Evolutionary conservation across 2,329 filamentous ascomycete species (phyloP).

Genomic region (Aspergillus latus): DNA sequence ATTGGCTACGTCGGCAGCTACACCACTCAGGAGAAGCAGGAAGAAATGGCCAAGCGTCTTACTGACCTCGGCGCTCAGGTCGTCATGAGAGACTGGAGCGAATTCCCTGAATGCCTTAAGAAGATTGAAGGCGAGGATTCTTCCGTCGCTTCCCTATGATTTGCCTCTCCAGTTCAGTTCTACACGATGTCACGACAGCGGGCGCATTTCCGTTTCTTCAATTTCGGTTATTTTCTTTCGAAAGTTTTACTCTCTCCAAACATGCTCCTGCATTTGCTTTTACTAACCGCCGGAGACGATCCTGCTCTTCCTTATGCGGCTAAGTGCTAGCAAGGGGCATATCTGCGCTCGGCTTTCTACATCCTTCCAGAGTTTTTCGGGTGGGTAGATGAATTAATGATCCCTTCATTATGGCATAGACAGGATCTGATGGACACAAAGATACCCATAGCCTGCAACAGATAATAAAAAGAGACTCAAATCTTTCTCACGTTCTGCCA

Average conservation of each 20-base stretch:
- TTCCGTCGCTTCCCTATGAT: constrained; percentile 5
- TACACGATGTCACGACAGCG: constrained; percentile 36
- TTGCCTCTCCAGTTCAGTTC: neutral
- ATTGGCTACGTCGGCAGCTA: constrained; percentile 87
- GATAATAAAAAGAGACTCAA: constrained; percentile 12
- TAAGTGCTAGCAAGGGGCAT: neutral
- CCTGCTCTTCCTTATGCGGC: neutral
- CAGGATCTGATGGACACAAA: constrained; percentile 14
- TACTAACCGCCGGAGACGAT: neutral
- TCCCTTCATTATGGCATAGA: constrained; percentile 19
- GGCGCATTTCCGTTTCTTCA: constrained; percentile 23
- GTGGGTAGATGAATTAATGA: constrained; percentile 20
- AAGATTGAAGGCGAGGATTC: constrained; percentile 37
- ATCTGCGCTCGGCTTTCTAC: constrained; percentile 4
- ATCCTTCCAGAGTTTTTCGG: constrained; percentile 3
- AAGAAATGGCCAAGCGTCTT: constrained; percentile 65
- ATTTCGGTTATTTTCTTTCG: constrained; percentile 5
- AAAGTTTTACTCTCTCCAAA: neutral
- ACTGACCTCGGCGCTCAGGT: constrained; percentile 61
- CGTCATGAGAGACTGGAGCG: constrained; percentile 56
- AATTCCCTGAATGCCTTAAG: constrained; percentile 45
- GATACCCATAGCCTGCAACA: neutral
- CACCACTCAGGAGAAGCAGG: constrained; percentile 56
- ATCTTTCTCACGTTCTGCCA: too few species aligned
- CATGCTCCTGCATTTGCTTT: neutral